Conservation (phyloP, 2,329 filamentous ascomycete genomes). For the Nannizzia gypsea region DNA sequence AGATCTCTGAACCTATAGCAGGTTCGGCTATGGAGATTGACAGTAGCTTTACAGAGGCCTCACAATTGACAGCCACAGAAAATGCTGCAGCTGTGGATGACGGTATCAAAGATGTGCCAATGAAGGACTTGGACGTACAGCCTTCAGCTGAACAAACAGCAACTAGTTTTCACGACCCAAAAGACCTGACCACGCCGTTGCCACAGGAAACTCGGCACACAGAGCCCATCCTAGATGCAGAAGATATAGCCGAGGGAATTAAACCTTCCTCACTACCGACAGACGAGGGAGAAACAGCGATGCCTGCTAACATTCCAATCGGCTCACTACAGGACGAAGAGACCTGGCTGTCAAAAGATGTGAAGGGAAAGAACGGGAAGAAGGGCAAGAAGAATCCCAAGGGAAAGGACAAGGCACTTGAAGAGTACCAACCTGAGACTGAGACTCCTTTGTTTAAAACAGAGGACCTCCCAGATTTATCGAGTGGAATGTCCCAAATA, state of each 20-base stretch:
- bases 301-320: not conserved
- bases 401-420: not conserved
- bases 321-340: not conserved
- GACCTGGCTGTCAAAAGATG: not conserved
- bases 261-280: not conserved
- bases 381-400: conserved; percentile 10
- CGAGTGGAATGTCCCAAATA: not conserved
- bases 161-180: not conserved
- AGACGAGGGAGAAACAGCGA: not conserved
- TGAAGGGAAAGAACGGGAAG: conserved; percentile 10
- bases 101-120: not conserved
- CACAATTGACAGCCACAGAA: not conserved
- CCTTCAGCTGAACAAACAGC: not conserved
- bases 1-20: not conserved
- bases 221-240: not conserved
- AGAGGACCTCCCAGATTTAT: not conserved
- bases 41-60: not conserved
- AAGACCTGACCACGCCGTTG: not conserved
- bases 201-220: not conserved
- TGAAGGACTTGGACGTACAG: not conserved
- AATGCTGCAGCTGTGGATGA: not conserved
- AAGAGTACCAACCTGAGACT: not conserved
- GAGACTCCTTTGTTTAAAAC: not conserved
- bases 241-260: not conserved
- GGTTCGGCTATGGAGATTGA: not conserved